Evolutionary conservation across 306 rosid species (phyloP).

Genomic region (Echinosophora koreensis): DNA sequence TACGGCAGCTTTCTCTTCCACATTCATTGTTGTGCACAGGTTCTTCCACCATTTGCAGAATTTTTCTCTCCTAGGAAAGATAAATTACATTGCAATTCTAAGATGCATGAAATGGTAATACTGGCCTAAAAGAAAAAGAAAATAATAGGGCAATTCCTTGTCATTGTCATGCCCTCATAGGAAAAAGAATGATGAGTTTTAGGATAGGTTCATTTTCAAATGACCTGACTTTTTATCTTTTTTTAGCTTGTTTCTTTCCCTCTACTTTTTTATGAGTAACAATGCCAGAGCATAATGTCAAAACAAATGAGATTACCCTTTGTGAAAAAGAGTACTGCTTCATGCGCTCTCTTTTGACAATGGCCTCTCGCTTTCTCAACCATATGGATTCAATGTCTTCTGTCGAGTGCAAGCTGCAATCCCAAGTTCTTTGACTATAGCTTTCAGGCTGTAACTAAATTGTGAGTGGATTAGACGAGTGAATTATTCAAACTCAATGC

Average conservation of each 20-base stretch:
- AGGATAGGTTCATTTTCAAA: constrained; percentile 20
- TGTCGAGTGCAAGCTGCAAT: constrained; percentile 61
- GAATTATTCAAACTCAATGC: constrained; percentile 35
- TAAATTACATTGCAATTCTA: constrained; percentile 10
- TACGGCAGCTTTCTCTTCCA: constrained; percentile 50
- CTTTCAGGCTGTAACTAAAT: constrained; percentile 61
- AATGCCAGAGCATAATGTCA: not conserved
- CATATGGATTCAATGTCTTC: constrained; percentile 66
- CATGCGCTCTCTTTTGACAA: constrained; percentile 79
- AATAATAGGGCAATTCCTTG: not conserved
- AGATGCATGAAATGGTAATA: constrained; percentile 10
- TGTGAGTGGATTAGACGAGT: constrained; percentile 30
- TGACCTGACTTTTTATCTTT: not conserved
- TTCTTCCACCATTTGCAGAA: constrained; percentile 55
- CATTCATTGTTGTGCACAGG: constrained; percentile 42
- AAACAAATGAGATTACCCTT: constrained; percentile 57
- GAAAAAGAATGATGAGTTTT: constrained; percentile 6
- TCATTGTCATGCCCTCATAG: not conserved
- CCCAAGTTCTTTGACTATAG: constrained; percentile 66
- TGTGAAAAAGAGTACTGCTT: constrained; percentile 83
- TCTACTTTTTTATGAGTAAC: constrained; percentile 15
- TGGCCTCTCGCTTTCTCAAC: constrained; percentile 76
- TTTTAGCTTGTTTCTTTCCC: not conserved
- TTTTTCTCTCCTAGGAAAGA: constrained; percentile 66
- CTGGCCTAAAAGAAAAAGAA: not conserved